Evolutionary conservation across 768 basidiomycete species (phyloP).

Genomic region (Ephemerocybe angulata): DNA sequence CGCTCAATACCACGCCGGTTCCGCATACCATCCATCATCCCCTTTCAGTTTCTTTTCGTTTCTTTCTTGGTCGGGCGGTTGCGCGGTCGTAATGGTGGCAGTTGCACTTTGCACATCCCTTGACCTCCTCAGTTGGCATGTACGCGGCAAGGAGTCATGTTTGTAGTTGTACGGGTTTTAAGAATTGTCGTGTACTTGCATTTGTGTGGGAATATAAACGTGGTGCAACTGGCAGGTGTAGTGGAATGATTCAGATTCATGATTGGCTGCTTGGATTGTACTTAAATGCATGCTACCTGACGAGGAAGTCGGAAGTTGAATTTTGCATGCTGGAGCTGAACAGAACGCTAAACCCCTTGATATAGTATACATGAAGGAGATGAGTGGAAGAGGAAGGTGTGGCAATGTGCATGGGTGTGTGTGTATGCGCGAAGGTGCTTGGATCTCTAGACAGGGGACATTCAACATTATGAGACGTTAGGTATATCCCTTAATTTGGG

Average conservation of each 20-base stretch:
- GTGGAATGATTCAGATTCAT: neutral
- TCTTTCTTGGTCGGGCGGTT: neutral
- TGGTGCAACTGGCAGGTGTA: constrained; percentile 4
- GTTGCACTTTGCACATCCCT: neutral
- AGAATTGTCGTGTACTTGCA: constrained; percentile 9
- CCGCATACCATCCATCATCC: neutral
- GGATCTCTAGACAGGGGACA: too few species aligned
- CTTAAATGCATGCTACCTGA: too few species aligned
- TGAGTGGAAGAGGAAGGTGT: too few species aligned
- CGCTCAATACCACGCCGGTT: neutral
- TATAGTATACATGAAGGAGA: too few species aligned
- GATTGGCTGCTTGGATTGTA: too few species aligned
- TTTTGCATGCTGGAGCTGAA: too few species aligned
- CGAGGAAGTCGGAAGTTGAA: too few species aligned
- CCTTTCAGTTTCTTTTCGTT: neutral
- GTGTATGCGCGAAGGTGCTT: too few species aligned
- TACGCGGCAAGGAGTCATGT: neutral
- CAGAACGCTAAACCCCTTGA: too few species aligned
- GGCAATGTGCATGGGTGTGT: too few species aligned
- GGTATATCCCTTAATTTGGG: neutral
- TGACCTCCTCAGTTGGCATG: neutral
- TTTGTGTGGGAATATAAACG: constrained; percentile 8
- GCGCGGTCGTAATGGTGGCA: neutral
- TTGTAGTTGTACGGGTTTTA: constrained; percentile 9
- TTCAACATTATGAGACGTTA: too few species aligned